Conservation (phyloP, 1,284 basidiomycete genomes). For the Moesziomyces globuligerus region DNA sequence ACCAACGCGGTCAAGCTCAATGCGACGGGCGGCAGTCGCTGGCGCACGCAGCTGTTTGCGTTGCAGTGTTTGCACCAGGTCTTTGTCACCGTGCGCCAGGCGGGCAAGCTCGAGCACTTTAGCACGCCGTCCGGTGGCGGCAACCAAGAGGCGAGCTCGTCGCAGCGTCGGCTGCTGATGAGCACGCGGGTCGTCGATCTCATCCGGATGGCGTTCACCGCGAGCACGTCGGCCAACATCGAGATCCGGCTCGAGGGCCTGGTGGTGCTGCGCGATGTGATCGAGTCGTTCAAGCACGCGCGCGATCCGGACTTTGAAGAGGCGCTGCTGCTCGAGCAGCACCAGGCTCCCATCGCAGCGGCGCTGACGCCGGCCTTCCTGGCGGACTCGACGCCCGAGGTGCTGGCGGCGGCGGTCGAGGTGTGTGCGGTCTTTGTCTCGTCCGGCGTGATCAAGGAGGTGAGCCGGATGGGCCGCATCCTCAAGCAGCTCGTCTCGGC, state of each 20-base stretch:
- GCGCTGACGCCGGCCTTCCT: constrained; percentile 98
- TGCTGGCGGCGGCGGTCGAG: constrained; percentile 88
- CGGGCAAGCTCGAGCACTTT: constrained; percentile 70
- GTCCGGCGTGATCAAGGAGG: constrained; percentile 92
- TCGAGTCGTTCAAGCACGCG: constrained; percentile 86
- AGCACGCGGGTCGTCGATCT: constrained; percentile 87
- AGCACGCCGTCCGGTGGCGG: constrained; percentile 74
- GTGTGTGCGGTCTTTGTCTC: constrained; percentile 96
- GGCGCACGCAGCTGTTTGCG: constrained; percentile 96
- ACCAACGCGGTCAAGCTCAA: constrained; percentile 31
- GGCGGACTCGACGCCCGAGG: constrained; percentile 92
- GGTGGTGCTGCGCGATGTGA: constrained; percentile 87
- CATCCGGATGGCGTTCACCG: constrained; percentile 97
- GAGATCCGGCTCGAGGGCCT: constrained; percentile 95
- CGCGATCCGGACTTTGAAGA: constrained; percentile 94
- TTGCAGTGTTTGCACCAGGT: constrained; percentile 91
- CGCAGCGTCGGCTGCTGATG: constrained; percentile 71
- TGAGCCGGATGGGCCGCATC: constrained; percentile 90
- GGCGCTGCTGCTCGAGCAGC: constrained; percentile 91
- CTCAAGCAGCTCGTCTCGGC: constrained; percentile 82
- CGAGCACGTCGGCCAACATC: constrained; percentile 92
- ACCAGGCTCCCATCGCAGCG: constrained; percentile 97
- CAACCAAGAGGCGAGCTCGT: constrained; percentile 71
- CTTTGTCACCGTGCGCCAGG: constrained; percentile 78
- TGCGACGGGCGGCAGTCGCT: constrained; percentile 71